Evolutionary conservation across 805 yeast species (phyloP).

Genomic region (Candida dajiaensis): DNA sequence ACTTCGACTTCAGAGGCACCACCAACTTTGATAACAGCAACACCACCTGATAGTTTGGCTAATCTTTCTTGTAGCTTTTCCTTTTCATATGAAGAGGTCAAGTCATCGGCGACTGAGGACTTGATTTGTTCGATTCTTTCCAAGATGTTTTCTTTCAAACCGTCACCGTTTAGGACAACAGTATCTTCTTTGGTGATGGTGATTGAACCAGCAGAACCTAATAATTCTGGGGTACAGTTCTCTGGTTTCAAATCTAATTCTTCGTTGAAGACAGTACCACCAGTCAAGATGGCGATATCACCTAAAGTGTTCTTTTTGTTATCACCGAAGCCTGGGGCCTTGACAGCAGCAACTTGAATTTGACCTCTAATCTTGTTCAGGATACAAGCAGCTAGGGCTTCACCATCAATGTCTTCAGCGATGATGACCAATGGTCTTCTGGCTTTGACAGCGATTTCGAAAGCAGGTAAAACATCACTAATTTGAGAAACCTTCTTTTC

Average conservation of each 20-base stretch:
- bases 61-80: conserved; percentile 97
- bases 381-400: conserved; percentile 97
- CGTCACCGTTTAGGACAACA: conserved; percentile 91
- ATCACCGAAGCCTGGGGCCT: conserved; percentile 99
- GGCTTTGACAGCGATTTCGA: conserved; percentile 88
- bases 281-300: conserved; percentile 92
- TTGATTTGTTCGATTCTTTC: conserved; percentile 70
- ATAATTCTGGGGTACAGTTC: conserved; percentile 82
- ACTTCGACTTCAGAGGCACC: conserved; percentile 98
- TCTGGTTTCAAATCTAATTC: conserved; percentile 90
- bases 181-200: conserved; percentile 97
- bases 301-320: conserved; percentile 94
- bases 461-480: conserved; percentile 87
- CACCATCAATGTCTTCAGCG: conserved; percentile 98
- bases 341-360: conserved; percentile 95
- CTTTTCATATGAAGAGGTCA: conserved; percentile 67
- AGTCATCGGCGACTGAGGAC: conserved; percentile 20
- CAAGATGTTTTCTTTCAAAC: conserved; percentile 76
- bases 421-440: conserved; percentile 92
- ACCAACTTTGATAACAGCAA: conserved; percentile 96
- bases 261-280: conserved; percentile 54
- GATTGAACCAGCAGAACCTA: conserved; percentile 90
- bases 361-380: conserved; percentile 97
- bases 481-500: conserved; percentile 89
- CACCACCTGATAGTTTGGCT: conserved; percentile 98